Evolutionary conservation across 148 eudicot genomes (phyloP), one percentile per base, ranked within the genome.

Genomic region (Bassia scoparia): DNA sequence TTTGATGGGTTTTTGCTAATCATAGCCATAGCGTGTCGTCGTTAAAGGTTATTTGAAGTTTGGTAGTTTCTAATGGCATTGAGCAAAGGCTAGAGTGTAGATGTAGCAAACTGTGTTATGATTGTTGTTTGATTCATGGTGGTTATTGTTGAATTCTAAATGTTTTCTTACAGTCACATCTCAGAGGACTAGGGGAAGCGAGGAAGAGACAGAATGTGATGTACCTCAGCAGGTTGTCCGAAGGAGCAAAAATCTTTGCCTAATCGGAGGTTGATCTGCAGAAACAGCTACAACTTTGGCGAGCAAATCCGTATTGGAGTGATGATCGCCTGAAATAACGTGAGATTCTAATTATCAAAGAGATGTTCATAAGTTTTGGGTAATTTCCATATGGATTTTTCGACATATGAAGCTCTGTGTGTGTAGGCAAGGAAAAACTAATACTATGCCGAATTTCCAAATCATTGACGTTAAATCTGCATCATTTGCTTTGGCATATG

Each of bases 201-300:
- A 68, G 67, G 31, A 76, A 77, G 54, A 69, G 69, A 7, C 59
- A 73, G 52, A 80, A 69, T 69, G 67, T 41, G 70, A 66, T 70
- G 65, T 37, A 4, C 69, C 34, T 54, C 70, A 69, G 73, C 75
- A 73, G 26, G 56, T 31, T 61, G 18, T 9, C 7, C 37, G 81
- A 54, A 79, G 68, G 85, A 77, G 53, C 82, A 83, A 63, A 81
- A 71, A 14, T 75, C 81, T 16, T 79, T 83, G 29, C 60, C n/a
- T 65, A 74, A 80, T 67, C 75, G 82, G 81, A 84, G 59, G 87
- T 79, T 67, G 83, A 82, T 80, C 77, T 89, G 23, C 87, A 87
- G 76, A 86, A 85, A 86, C 99, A 95, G 82, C 38, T 95, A 81
- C 84, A 84, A 79, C 78, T 90, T 63, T 95, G 99, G 99, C 88